Evolutionary conservation across 345 rosid species (phyloP).

Genomic region (Psidium guajava): DNA sequence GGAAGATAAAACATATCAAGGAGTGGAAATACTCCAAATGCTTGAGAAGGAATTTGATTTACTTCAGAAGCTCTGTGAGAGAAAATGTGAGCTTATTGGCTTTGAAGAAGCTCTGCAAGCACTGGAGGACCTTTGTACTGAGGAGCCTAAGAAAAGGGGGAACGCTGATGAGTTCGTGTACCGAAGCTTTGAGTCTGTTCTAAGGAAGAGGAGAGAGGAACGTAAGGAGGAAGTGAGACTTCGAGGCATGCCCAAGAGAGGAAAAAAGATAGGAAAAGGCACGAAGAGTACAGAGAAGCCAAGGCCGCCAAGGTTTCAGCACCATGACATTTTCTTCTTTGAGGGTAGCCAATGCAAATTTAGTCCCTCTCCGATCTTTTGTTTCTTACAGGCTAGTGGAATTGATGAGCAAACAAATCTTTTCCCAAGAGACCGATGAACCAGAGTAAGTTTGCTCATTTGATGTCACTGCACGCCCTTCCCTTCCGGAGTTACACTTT

Average conservation of each 20-base stretch:
- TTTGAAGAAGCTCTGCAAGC: conserved; percentile 81
- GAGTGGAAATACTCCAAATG: conserved; percentile 56
- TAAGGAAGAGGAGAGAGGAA: conserved; percentile 65
- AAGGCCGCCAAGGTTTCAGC: conserved; percentile 66
- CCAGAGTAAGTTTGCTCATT: conserved; percentile 32
- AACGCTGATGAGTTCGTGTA: conserved; percentile 31
- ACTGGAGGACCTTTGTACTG: conserved; percentile 70
- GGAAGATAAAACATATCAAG: conserved; percentile 70
- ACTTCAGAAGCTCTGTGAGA: conserved; percentile 73
- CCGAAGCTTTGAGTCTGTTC: conserved; percentile 53
- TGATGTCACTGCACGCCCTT: neutral
- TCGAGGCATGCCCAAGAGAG: conserved; percentile 56
- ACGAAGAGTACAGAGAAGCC: conserved; percentile 50
- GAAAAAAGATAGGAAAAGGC: conserved; percentile 78
- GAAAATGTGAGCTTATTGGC: conserved; percentile 67
- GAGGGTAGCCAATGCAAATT: neutral
- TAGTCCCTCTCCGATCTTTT: conserved; percentile 6
- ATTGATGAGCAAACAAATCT: conserved; percentile 30
- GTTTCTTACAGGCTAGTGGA: conserved; percentile 29
- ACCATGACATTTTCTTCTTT: neutral
- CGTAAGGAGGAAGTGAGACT: conserved; percentile 51
- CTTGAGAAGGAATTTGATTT: conserved; percentile 77
- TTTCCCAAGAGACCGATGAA: conserved; percentile 35
- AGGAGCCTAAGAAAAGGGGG: conserved; percentile 79
- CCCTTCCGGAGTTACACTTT: neutral